A percentile compares a stretch with the other conserved stretches of the same genome.
Conservation (phyloP, 2,329 filamentous ascomycete species). For the Daldinia eschscholtzii region DNA sequence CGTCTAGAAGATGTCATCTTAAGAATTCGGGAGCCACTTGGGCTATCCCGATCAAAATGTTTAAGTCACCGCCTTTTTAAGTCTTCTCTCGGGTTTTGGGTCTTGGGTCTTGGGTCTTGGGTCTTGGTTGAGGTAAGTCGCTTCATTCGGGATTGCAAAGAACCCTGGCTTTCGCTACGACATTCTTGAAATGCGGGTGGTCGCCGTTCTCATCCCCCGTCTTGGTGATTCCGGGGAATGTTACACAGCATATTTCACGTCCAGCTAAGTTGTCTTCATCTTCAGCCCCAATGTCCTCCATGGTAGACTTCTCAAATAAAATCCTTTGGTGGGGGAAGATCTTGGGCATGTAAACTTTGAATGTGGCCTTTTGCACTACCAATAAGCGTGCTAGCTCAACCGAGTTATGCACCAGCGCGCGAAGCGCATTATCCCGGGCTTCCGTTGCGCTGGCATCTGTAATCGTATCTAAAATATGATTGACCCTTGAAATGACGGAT, state of each 20-base stretch:
- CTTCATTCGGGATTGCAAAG: conserved; percentile 66
- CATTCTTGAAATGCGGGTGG: conserved; percentile 70
- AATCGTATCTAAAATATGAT: conserved; percentile 63
- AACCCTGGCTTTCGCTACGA: conserved; percentile 75
- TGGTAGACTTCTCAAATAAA: conserved; percentile 68
- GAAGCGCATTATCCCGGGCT: conserved; percentile 66
- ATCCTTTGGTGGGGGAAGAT: conserved; percentile 65
- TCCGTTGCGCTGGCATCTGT: conserved; percentile 58
- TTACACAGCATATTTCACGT: conserved; percentile 71
- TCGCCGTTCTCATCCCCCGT: conserved; percentile 73
- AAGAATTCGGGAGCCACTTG: conserved; percentile 10
- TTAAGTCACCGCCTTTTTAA: conserved; percentile 44
- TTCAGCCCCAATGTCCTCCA: conserved; percentile 76
- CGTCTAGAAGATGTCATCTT: conserved; percentile 23
- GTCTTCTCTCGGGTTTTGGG: conserved; percentile 18
- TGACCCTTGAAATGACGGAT: conserved; percentile 61
- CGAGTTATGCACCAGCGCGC: conserved; percentile 64
- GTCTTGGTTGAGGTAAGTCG: conserved; percentile 22
- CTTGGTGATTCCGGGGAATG: conserved; percentile 75
- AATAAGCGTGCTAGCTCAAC: conserved; percentile 69
- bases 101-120: conserved; percentile 18
- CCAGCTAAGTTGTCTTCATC: conserved; percentile 67
- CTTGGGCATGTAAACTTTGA: conserved; percentile 68
- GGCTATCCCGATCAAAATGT: conserved; percentile 37
- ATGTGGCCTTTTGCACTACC: conserved; percentile 69